Percentiles rank a stretch among this genome's conserved stretches.
Conservation (phyloP, 176 grass and related monocot genomes). For the Calamus simplicifolius region DNA sequence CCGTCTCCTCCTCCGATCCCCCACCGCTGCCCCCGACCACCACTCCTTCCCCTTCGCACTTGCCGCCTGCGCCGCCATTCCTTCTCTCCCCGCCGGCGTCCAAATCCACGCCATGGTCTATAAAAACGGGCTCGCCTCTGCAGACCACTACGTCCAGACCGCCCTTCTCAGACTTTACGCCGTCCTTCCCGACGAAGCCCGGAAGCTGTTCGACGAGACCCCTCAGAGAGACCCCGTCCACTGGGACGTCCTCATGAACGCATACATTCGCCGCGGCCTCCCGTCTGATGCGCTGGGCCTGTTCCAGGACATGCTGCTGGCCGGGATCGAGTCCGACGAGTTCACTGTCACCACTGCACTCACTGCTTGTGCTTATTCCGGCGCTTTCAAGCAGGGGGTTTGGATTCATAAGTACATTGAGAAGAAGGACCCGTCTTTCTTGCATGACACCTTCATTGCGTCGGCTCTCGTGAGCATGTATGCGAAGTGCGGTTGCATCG, state of each 20-base stretch:
- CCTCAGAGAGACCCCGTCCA: slow-evolving; percentile 49
- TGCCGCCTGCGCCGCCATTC: slow-evolving; percentile 32
- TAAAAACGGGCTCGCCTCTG: slow-evolving; percentile 53
- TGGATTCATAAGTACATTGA: slow-evolving; percentile 57
- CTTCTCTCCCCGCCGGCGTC: slow-evolving; percentile 15
- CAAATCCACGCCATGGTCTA: slow-evolving; percentile 55
- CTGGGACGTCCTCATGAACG: slow-evolving; percentile 63
- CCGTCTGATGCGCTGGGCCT: slow-evolving; percentile 34
- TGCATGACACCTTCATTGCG: slow-evolving; percentile 56
- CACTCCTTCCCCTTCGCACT: slow-evolving; percentile 76
- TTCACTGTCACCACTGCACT: slow-evolving; percentile 68
- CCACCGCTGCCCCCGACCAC: slow-evolving; percentile 55
- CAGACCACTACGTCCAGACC: slow-evolving; percentile 75
- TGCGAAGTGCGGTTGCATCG: slow-evolving; percentile 71
- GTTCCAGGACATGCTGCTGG: slow-evolving; percentile 45
- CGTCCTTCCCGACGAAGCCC: slow-evolving; percentile 16
- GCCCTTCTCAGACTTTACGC: slow-evolving; percentile 54
- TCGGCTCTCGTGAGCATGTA: slow-evolving; percentile 78
- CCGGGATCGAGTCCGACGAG: slow-evolving; percentile 36
- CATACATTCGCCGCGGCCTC: slow-evolving; percentile 38
- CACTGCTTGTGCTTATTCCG: slow-evolving; percentile 51
- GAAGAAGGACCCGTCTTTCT: slow-evolving; percentile 3
- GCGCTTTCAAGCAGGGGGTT: slow-evolving; percentile 43
- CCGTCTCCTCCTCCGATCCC: slow-evolving; percentile 44
- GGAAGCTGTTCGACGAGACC: slow-evolving; percentile 58